Base-by-base conservation (phyloP, 176 grass and related monocot genomes). In the Bolboschoenus planiculmis region DNA sequence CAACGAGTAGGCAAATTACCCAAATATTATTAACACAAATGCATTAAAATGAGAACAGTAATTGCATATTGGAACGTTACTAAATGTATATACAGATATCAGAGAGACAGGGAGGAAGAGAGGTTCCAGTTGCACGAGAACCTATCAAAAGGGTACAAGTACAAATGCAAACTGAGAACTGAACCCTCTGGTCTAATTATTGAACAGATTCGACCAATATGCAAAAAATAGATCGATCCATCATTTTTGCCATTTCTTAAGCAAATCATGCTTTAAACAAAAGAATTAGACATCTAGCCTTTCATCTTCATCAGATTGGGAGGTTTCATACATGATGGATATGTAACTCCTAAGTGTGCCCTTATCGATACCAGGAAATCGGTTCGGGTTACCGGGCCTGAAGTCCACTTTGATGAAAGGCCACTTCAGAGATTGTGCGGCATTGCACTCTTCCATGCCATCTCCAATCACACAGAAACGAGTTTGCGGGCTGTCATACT, bases 331-430 rank as follows among this genome's bases (percentile, higher is more conserved):
- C 42, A 92, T 82, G 29, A 80, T 84, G 10, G 90, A 83, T 62
- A 98, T 93, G 60, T 88, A 87, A 71, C 83, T 84, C 31, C 89
- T 83, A 56, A 95, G 87, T 14, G 83, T 95, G 1, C 61, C 20
- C 84, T 90, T 78, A 83, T 80, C 89, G 47, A 98, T 76, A 9
- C 92, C 92, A 21, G 96, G 92, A 87, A 97, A 97, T 53, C 90
- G 88, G 61, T 93, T 86, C 57, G 82, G 81, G 16, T 80, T 87
- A 0, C 89, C 85, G 0, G 96, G 96, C 20, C 50, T 83, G 55
- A 95, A 84, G 81, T 98, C 92, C 11, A 98, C 88, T 76, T 95
- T 98, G 10, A 98, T 78, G 16, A 98, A 98, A 6, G 92, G 96
- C 96, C 96, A 98, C 16, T 87, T 90, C 89, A 98, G 88, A 50